Conservation (phyloP, 164 flowering plant genomes). For the Kalanchoe fedtschenkoi region DNA sequence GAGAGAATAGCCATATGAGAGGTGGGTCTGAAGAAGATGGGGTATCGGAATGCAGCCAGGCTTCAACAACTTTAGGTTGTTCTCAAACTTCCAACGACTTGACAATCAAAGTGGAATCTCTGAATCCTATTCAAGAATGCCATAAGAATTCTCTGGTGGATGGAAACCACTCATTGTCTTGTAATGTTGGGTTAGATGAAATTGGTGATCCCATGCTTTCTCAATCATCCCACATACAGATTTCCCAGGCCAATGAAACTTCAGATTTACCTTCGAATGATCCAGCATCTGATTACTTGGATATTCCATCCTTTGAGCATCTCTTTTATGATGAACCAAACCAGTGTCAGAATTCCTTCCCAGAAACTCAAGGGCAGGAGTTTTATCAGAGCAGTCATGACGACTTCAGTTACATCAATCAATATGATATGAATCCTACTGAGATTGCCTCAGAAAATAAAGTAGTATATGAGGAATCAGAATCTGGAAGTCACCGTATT, state of each 20-base stretch:
- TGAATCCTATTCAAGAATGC: background rate
- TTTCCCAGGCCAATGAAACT: background rate
- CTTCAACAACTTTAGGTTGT: conserved; percentile 28
- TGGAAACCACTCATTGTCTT: conserved; percentile 11
- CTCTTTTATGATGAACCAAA: background rate
- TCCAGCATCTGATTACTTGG: background rate
- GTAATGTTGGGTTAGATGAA: background rate
- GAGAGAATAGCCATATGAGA: conserved; percentile 32
- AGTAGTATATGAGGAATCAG: background rate
- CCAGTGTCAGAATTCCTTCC: background rate
- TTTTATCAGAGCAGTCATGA: background rate
- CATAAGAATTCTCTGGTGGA: background rate
- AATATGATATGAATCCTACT: background rate
- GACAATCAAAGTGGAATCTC: conserved; percentile 12
- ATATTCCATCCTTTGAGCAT: conserved; percentile 1
- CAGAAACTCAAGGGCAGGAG: background rate
- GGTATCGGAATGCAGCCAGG: conserved; percentile 77
- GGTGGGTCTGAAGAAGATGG: conserved; percentile 46
- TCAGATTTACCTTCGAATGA: background rate
- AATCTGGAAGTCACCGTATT: background rate
- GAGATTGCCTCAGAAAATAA: background rate
- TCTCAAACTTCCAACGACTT: conserved; percentile 36
- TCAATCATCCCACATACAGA: background rate
- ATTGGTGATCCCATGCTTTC: background rate
- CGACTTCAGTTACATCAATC: background rate